These are phyloP conservation scores for Ceratobasidium sp. DNA, from an alignment of 1,284 basidiomycete species.

Conservation along the genomic window DNA sequence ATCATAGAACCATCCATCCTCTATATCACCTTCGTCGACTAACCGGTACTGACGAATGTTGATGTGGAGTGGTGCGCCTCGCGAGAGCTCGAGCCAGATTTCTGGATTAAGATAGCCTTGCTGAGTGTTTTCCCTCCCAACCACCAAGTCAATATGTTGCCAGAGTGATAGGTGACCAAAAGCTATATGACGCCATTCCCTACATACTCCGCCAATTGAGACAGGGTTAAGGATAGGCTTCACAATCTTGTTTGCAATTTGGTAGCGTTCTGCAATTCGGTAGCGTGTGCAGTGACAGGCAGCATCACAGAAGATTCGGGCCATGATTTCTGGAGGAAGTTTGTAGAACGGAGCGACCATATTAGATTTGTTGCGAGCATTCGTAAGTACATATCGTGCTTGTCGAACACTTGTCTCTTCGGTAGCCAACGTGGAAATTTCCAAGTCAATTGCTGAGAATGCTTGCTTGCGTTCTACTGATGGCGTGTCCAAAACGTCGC, in stretches of 20 bases:
- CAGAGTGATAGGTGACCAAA: not conserved
- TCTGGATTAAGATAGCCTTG: not conserved
- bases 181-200: not conserved
- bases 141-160: constrained; percentile 12
- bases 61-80: not conserved
- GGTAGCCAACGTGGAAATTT: not conserved
- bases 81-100: not conserved
- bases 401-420: not conserved
- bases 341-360: not conserved
- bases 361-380: not conserved
- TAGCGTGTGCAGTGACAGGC: not conserved
- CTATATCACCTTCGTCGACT: not conserved
- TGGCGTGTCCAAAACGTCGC: not conserved
- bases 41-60: constrained; percentile 1
- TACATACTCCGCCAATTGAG: not conserved
- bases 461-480: not conserved
- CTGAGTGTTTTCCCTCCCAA: not conserved
- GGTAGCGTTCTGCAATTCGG: too few relatives aligned
- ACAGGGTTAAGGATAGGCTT: not conserved
- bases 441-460: not conserved
- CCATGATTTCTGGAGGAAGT: constrained; percentile 4
- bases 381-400: not conserved
- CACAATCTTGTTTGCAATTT: not conserved
- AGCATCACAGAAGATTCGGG: not conserved
- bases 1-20: not conserved